phyloP scores from a whole-genome alignment of 495 filamentous ascomycete species.

The Penicillium cosmopolitanum region DNA sequence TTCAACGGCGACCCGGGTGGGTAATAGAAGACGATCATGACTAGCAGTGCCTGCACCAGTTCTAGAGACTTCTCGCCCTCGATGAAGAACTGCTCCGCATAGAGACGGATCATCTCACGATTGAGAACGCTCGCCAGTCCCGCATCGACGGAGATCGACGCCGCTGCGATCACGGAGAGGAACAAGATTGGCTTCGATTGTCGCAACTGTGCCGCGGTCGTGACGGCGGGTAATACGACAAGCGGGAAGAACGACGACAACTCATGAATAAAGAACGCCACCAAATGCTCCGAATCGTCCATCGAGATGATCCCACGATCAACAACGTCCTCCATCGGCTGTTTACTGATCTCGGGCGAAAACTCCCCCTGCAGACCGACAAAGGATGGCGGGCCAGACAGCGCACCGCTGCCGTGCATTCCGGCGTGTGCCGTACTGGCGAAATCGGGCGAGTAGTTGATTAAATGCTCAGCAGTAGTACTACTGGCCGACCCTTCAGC shows the following conservation, averaged over 20 bases:
- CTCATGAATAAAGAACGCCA: conserved; percentile 47
- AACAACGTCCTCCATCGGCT: conserved; percentile 40
- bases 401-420: conserved; percentile 18
- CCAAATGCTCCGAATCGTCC: conserved; percentile 46
- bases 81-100: conserved; percentile 52
- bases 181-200: conserved; percentile 52
- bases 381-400: conserved; percentile 21
- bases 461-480: conserved; percentile 25
- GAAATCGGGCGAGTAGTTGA: conserved; percentile 36
- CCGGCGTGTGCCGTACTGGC: conserved; percentile 25
- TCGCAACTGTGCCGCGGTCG: conserved; percentile 47
- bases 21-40: conserved; percentile 55
- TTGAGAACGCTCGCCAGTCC: conserved; percentile 48
- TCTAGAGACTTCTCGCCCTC: conserved; percentile 57
- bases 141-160: conserved; percentile 45
- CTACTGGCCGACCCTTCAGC: conserved; percentile 28
- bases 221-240: conserved; percentile 40
- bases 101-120: conserved; percentile 49
- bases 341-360: conserved; percentile 18
- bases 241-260: conserved; percentile 47
- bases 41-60: conserved; percentile 52
- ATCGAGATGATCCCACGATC: conserved; percentile 52
- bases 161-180: conserved; percentile 53
- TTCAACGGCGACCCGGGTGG: conserved; percentile 50
- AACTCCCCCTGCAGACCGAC: conserved; percentile 24